These are phyloP conservation scores for Suillus cothurnatus DNA, from an alignment of 768 basidiomycete genomes.

Conservation along the genomic window DNA sequence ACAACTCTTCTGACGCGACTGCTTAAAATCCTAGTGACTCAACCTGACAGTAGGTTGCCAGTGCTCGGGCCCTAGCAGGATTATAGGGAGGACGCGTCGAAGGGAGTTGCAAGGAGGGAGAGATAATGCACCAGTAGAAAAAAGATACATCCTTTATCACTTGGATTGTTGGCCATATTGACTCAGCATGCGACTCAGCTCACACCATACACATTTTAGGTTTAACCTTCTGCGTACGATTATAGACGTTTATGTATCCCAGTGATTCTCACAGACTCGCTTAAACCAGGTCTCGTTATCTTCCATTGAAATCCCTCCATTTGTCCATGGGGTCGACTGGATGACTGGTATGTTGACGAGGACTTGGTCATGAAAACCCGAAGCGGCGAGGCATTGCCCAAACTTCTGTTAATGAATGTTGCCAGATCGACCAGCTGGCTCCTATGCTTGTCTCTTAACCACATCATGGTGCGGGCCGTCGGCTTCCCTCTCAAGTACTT, in stretches of 20 bases:
- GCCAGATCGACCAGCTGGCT: not conserved
- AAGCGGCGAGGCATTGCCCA: not conserved
- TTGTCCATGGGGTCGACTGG: not conserved
- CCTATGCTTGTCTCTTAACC: not conserved
- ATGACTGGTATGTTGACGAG: not conserved
- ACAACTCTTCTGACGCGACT: not conserved
- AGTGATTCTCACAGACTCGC: not conserved
- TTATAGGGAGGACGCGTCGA: not conserved
- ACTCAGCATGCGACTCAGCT: not conserved
- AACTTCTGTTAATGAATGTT: not conserved
- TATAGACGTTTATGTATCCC: not conserved
- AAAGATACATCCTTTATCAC: not conserved
- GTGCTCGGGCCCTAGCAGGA: not conserved
- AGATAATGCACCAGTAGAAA: not conserved
- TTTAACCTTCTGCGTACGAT: not conserved
- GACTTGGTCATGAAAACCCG: not conserved
- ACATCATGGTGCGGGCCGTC: not conserved
- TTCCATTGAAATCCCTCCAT: not conserved
- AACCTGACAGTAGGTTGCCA: not conserved
- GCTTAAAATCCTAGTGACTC: no score
- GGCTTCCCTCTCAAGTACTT: not conserved
- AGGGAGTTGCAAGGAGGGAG: not conserved
- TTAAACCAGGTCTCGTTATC: not conserved
- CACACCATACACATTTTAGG: not conserved
- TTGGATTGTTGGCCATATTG: not conserved